Base-by-base conservation (phyloP, 495 filamentous ascomycete genomes). In the Daldinia grandis region DNA sequence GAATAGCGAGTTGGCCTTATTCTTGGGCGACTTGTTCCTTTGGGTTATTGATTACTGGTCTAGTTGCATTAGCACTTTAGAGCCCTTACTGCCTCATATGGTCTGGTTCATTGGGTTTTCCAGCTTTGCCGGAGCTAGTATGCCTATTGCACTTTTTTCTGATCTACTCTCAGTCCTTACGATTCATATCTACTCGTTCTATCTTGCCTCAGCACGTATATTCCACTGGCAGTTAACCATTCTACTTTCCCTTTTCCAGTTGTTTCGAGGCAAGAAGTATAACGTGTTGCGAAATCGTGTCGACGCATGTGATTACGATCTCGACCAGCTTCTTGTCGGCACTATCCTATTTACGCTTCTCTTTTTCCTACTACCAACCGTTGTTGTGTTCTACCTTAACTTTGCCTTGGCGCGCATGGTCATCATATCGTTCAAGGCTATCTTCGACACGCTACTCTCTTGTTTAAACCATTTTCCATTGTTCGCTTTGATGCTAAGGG, bases 41-140 rank as follows among this genome's bases (percentile, higher is more conserved):
- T 98, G 96, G 95, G 95, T 99, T 37, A 98, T 99, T 68, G 93
- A 97, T 66, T 94, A 97, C 74, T 99, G 96, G 96, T 91, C 91
- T 58, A 90, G 87, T 58, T 94, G 89, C 76, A 92, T 97, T 71
- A 83, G 81, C 50, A 87, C 89, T 37, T 84, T 99, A 5, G 86
- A 90, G 50, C 94, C 94, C 0, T 86, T 88, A 28, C 84, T 99
- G 10, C 95, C 95, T 12, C 87, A 90, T 57, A 83, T 99, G 54
- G 93, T 98, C 62, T 95, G 92, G 82, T 90, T 98, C 72, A 93
- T 99, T 54, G 95, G 95, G 44, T 94, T 95, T 76, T 95, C 94
- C 25, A 93, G 92, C 76, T 98, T 99, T 74, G 95, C 92, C 0
- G 95, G 95, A 14, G 96, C 95, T 12, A 97, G 91, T 76, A 94